Evolutionary conservation across 208 protist genomes (phyloP).

Genomic region (Phytomonas francai): DNA sequence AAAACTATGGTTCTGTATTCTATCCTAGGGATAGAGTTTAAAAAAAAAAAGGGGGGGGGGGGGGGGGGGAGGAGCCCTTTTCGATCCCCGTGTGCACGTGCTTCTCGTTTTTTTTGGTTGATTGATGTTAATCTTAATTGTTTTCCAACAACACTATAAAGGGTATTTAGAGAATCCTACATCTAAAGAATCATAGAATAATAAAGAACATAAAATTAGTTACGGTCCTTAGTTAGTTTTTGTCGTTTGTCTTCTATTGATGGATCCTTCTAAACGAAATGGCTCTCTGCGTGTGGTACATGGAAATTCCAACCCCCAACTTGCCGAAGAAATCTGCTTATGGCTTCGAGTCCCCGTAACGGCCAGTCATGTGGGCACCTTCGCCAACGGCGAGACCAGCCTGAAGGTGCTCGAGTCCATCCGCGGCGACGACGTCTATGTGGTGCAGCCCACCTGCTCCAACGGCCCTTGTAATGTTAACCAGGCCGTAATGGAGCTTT

Average conservation of each 20-base stretch:
- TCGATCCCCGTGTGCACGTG: not conserved
- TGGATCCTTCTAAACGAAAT: conserved; percentile 25
- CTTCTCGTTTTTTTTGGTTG: not conserved
- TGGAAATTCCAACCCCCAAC: conserved; percentile 82
- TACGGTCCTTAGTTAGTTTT: not conserved
- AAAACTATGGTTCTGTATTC: not conserved
- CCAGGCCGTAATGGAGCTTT: conserved; percentile 93
- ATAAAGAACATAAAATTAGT: not conserved
- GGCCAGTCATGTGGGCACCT: conserved; percentile 57
- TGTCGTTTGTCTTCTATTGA: not conserved
- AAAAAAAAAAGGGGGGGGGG: not conserved
- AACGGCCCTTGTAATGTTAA: conserved; percentile 81
- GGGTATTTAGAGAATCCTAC: not conserved
- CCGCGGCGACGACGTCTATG: conserved; percentile 92
- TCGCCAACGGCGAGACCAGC: conserved; percentile 86
- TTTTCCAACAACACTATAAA: not conserved
- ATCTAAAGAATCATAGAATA: conserved; percentile 4
- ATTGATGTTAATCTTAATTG: not conserved
- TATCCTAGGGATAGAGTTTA: not conserved
- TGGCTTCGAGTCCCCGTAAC: conserved; percentile 69
- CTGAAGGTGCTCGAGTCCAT: conserved; percentile 83
- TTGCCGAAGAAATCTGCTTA: conserved; percentile 72
- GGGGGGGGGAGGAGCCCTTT: not conserved
- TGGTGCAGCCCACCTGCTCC: conserved; percentile 93
- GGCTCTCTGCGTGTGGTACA: conserved; percentile 74